These are phyloP conservation scores for Phytopythium boreale DNA, from an alignment of 352 stramenopile species.

Conservation along the genomic window DNA sequence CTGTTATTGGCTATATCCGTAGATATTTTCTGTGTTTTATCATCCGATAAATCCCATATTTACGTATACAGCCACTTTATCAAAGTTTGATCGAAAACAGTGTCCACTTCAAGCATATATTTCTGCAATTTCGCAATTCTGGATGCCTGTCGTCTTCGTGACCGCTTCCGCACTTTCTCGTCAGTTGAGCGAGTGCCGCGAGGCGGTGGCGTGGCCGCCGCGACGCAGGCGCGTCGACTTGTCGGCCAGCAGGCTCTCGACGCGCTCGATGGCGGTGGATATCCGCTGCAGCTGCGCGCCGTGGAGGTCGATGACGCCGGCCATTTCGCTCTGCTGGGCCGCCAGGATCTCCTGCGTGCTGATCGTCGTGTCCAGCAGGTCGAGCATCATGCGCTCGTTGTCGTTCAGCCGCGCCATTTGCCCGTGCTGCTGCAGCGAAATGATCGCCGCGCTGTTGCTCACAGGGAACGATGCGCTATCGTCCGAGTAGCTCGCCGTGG, in stretches of 20 bases:
- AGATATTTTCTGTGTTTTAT: neutral
- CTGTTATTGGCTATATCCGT: neutral
- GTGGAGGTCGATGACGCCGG: constrained; percentile 59
- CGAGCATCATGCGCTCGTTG: constrained; percentile 71
- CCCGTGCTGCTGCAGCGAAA: constrained; percentile 19
- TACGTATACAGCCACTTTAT: neutral
- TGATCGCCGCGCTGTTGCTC: constrained; percentile 17
- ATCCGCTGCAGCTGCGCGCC: constrained; percentile 60
- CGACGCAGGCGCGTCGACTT: constrained; percentile 28
- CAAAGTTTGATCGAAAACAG: neutral
- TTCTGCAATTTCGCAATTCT: neutral
- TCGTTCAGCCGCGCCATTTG: constrained; percentile 45
- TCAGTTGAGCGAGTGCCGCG: constrained; percentile 11
- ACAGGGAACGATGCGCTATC: constrained; percentile 3
- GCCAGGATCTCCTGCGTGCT: constrained; percentile 76
- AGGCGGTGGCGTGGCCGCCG: constrained; percentile 9
- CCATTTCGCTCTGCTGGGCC: constrained; percentile 71
- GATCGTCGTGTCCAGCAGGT: constrained; percentile 77
- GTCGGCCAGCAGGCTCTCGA: constrained; percentile 57
- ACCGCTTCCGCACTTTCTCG: too few relatives aligned
- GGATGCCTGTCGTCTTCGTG: too few relatives aligned
- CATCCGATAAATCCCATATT: neutral
- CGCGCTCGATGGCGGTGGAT: constrained; percentile 63
- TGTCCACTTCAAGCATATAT: neutral
- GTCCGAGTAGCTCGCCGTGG: constrained; percentile 2